phyloP scores from a whole-genome alignment of 805 yeast genomes.

The Dipodascus albidus region DNA sequence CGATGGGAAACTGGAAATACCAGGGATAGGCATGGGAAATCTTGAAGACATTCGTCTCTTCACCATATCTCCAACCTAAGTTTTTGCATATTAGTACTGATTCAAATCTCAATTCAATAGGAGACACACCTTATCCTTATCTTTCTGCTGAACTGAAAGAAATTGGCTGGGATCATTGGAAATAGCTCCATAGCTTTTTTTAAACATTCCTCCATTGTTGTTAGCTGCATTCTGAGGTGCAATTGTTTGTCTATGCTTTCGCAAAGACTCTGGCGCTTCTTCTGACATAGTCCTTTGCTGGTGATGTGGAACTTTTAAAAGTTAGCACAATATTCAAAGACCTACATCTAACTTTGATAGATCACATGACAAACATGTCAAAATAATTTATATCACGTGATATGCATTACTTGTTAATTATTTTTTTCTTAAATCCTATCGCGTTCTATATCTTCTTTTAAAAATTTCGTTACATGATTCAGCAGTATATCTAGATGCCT shows the following conservation, averaged over 20 bases:
- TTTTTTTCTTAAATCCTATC: no score
- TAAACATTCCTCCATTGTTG: slow-evolving; percentile 5
- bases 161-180: slow-evolving; percentile 7
- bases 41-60: slow-evolving; percentile 19
- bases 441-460: no score
- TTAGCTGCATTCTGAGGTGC: slow-evolving; percentile 8
- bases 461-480: neutral
- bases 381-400: neutral
- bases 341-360: neutral
- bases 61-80: slow-evolving; percentile 16
- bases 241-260: slow-evolving; percentile 20
- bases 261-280: slow-evolving; percentile 16
- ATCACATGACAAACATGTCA: neutral
- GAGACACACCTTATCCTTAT: slow-evolving; percentile 11
- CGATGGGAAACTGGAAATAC: slow-evolving; percentile 66
- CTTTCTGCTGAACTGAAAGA: slow-evolving; percentile 17
- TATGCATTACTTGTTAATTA: no score
- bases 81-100: neutral
- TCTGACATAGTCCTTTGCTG: neutral
- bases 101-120: no score
- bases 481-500: neutral
- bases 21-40: slow-evolving; percentile 54
- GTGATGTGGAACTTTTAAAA: neutral
- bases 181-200: slow-evolving; percentile 8
- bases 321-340: neutral